A percentile compares a stretch with the other conserved stretches of the same genome.
These are phyloP conservation scores for Geranomyces michiganensis DNA, from an alignment of 192 early-diverging fungal species.

Conservation along the genomic window DNA sequence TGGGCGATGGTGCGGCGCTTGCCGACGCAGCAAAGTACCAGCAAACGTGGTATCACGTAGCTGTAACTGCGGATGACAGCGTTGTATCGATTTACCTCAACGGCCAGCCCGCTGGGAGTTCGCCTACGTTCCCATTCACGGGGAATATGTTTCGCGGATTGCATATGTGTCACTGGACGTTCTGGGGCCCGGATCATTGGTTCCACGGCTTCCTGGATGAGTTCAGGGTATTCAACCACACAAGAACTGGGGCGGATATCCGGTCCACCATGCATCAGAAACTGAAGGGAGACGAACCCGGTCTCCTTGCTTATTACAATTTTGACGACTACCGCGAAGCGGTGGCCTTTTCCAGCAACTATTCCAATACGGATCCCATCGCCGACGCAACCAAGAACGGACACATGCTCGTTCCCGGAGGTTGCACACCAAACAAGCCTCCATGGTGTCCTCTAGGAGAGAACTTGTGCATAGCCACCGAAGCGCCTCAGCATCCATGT, in stretches of 20 bases:
- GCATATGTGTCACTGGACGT: conserved; percentile 13
- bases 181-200: conserved; percentile 13
- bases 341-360: not conserved
- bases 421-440: not conserved
- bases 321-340: conserved; percentile 4
- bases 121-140: not conserved
- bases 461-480: not conserved
- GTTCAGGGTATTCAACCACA: conserved; percentile 21
- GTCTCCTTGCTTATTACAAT: conserved; percentile 10
- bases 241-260: not conserved
- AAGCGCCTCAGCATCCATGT: conserved; percentile 1
- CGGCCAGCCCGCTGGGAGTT: not conserved
- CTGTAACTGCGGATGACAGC: not conserved
- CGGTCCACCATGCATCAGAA: not conserved
- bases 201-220: conserved; percentile 14
- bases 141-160: conserved; percentile 5
- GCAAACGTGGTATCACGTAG: not conserved
- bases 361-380: not conserved
- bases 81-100: not conserved
- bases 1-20: not conserved
- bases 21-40: not conserved
- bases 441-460: conserved; percentile 15
- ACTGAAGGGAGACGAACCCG: not conserved
- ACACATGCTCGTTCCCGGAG: not conserved
- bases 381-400: not conserved